Evolutionary conservation across 306 rosid genomes (phyloP).

Genomic region (Trifolium fragiferum): DNA sequence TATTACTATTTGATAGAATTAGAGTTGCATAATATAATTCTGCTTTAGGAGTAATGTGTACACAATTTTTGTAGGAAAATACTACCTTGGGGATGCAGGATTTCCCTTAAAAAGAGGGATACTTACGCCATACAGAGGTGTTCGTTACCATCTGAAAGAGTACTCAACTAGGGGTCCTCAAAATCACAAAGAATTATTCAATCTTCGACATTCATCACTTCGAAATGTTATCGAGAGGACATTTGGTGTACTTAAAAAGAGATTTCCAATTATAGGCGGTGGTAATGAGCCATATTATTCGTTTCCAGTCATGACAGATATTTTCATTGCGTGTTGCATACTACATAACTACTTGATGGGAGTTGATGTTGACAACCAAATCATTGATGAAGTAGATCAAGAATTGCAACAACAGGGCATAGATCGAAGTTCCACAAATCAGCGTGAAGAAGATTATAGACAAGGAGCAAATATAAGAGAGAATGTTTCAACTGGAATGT

Average conservation of each 20-base stretch:
- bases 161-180: neutral
- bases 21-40: neutral
- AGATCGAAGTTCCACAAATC: neutral
- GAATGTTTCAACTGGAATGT: neutral
- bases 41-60: neutral
- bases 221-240: neutral
- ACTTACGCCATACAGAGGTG: conserved; percentile 12
- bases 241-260: neutral
- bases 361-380: neutral
- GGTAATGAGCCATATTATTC: neutral
- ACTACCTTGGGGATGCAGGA: neutral
- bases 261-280: neutral
- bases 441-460: neutral
- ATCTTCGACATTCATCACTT: neutral
- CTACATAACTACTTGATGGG: neutral
- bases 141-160: neutral
- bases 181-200: neutral
- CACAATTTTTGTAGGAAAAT: neutral
- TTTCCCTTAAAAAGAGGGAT: neutral
- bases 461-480: neutral
- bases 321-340: neutral
- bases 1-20: too few species aligned
- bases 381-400: neutral
- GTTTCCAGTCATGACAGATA: neutral
- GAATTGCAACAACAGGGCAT: neutral